Evolutionary conservation across 2,329 filamentous ascomycete genomes (phyloP), one percentile per base, ranked within the genome.

Genomic region (Rhynchosporium agropyri): DNA sequence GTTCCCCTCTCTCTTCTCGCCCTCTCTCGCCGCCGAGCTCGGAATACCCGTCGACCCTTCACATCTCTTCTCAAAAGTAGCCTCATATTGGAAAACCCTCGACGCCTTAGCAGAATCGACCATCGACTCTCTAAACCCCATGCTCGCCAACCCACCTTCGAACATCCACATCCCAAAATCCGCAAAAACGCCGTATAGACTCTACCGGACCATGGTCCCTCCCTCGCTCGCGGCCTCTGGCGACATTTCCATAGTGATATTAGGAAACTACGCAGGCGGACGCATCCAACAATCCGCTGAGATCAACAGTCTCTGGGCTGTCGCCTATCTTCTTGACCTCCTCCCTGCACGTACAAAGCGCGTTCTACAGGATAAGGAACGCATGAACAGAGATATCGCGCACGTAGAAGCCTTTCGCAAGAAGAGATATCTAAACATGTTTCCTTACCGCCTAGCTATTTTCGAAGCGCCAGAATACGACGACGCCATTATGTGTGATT

Each of bases 361-460:
- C 40, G 4, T 49, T 64, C 4, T n/a, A 26, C 3, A 38, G 61
- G 13, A 26, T 54, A 54, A 20, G 20, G 58, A 65, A 12, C 36
- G 5, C 15, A 67, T 67, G 65, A 50, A 67, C 29, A 58, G 46
- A 28, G 65, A 67, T 9, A 58, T 67, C 7, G 62, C 65, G 10
- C 43, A 42, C 15, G 20, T 61, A 3, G 58, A 65, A 28, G 60
- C 60, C 0, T 67, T 55, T 38, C 33, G 54, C 9, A 60, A 40
- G 15, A 59, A 59, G 29, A 53, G 65, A 58, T 65, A 65, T 43
- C 36, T 63, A 3, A 53, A 56, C 26, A 29, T 26, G 3, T 45
- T 36, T 28, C 50, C 54, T 2, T 61, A 55, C 8, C 40, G 60
- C 3, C 10, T 67, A 6, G 57, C 49, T 40, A 33, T 62, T 7